A percentile compares a stretch with the other conserved stretches of the same genome.
These are phyloP conservation scores for Syzygium aromaticum DNA, from an alignment of 345 rosid genomes.

Conservation along the genomic window DNA sequence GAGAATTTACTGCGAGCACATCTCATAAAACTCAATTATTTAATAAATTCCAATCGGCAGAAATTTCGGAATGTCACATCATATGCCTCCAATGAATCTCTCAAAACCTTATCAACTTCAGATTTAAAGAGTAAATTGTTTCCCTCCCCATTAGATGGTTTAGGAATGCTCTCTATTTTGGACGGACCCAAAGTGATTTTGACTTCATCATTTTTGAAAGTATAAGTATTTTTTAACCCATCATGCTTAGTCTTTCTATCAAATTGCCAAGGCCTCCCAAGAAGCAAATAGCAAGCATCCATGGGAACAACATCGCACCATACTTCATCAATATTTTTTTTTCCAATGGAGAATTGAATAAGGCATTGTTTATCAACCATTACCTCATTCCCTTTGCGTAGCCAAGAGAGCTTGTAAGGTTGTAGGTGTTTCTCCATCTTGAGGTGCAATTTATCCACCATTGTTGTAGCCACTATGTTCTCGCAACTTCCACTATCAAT, in stretches of 20 bases:
- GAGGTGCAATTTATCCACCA: not conserved
- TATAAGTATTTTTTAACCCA: not conserved
- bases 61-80: too few relatives aligned
- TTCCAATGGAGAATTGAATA: not conserved
- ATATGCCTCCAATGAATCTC: not conserved
- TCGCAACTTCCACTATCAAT: accelerated
- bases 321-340: too few relatives aligned
- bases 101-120: not conserved
- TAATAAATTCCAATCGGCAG: too few relatives aligned
- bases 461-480: not conserved
- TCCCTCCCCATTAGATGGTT: not conserved
- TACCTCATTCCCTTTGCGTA: not conserved
- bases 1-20: too few relatives aligned
- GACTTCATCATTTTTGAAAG: not conserved
- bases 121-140: not conserved
- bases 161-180: not conserved
- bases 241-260: not conserved
- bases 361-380: not conserved
- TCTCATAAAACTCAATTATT: too few relatives aligned
- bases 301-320: not conserved
- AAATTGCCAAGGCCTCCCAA: not conserved
- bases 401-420: not conserved
- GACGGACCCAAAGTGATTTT: not conserved
- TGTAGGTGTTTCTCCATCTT: not conserved
- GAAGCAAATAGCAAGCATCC: not conserved